Base-by-base conservation (phyloP, 1,139 yeast species). In the Debaryomyces sp. region DNA sequence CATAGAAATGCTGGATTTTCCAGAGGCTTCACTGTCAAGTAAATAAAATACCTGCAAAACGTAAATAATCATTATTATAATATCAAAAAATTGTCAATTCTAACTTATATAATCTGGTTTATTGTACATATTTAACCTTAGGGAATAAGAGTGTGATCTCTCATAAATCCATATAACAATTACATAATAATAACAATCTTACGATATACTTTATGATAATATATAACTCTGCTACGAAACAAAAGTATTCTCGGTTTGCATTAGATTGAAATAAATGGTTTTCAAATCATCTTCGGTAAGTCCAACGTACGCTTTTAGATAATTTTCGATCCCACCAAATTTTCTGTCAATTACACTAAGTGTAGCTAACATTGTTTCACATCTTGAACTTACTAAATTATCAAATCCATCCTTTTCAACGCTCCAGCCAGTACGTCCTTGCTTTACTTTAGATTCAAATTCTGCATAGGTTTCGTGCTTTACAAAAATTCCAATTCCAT, bases 351-450 rank as follows among this genome's bases (percentile, higher is more conserved):
- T 62, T 51, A 75, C 59, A 18, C 74, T 80, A 33, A 88, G 72
- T 1, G 90, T 80, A 2, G 81, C 78, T 52, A 85, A 67, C 94
- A 89, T 87, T 2, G 90, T 84, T 57, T 87, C 95, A 59, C 84
- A 82, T 45, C 82, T 74, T 9, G 90, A 82, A 53, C 89, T 81
- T 47, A 86, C 69, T 63, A 89, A 69, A 58, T 83, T 83, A 18
- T 71, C 66, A 62, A 83, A 76, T 6, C 85, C 86, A 41, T 78
- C 78, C 17, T 67, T 66, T 50, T 73, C 78, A 18, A 78, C 50
- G 1, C 65, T 53, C 78, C 81, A 79, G 42, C 66, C 58, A 37
- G 59, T 50, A 49, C 80, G 64, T 3, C 80, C 80, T 44, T 63
- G 67, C 5, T 66, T 55, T 6, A 75, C 60, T 27, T 58, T 51